A percentile compares a stretch with the other conserved stretches of the same genome.
Evolutionary conservation across 805 yeast genomes (phyloP).

Genomic region (Yarrowia sp.): DNA sequence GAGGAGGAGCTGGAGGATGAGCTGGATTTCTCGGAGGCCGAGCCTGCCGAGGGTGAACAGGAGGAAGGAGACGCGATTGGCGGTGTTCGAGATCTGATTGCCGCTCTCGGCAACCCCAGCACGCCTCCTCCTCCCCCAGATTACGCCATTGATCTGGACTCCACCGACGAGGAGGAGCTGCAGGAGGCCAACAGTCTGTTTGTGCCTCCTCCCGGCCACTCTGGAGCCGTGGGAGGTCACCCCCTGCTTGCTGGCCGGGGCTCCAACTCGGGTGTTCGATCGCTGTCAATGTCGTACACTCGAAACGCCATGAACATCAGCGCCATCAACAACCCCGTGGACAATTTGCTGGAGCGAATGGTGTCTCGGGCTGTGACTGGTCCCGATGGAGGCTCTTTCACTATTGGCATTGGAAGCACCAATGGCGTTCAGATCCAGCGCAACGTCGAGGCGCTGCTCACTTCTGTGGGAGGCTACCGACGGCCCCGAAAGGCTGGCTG

Average conservation of each 20-base stretch:
- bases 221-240: slow-evolving; percentile 15
- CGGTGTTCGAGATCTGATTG: slow-evolving; percentile 22
- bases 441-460: slow-evolving; percentile 32
- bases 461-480: slow-evolving; percentile 24
- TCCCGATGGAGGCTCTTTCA: slow-evolving; percentile 22
- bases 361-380: slow-evolving; percentile 28
- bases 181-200: slow-evolving; percentile 23
- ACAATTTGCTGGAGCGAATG: slow-evolving; percentile 23
- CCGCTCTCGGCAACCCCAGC: slow-evolving; percentile 30
- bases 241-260: slow-evolving; percentile 19
- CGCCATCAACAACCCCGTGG: slow-evolving; percentile 26
- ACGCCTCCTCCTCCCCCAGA: slow-evolving; percentile 30
- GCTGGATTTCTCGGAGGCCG: slow-evolving; percentile 34
- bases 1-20: slow-evolving; percentile 30
- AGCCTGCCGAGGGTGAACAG: slow-evolving; percentile 21
- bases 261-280: background rate
- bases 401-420: slow-evolving; percentile 17
- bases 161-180: slow-evolving; percentile 29
- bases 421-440: slow-evolving; percentile 33
- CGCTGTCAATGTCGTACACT: slow-evolving; percentile 8
- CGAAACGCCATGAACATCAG: background rate
- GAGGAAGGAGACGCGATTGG: slow-evolving; percentile 13
- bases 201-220: slow-evolving; percentile 21
- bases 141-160: slow-evolving; percentile 22
- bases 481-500: slow-evolving; percentile 34